Evolutionary conservation across 148 eudicot genomes (phyloP), one percentile per base, ranked within the genome.

Genomic region (Rhododendron henanense): DNA sequence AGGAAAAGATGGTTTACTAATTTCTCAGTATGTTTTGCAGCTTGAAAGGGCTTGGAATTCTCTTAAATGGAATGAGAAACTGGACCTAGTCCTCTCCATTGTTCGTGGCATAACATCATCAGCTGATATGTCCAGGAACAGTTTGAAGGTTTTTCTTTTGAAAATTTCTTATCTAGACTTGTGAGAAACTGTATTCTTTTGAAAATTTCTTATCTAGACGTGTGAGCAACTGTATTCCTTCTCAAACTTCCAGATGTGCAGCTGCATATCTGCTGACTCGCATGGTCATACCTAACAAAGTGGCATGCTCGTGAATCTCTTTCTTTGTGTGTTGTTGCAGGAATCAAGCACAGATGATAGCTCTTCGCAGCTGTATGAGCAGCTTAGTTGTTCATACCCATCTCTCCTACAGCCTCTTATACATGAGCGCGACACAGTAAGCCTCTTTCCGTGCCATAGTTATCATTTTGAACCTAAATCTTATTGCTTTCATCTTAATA

Each of bases 11-110:
- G 5, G 44, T 13, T 69, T 15, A n/a, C 35, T 59, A 35, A 76
- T 69, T 83, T 50, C 78, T 15, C 21, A 73, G 82, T 23, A 55
- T 77, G 33, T 71, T 75, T 91, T 89, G 87, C 90, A 97, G 99
- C 99, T 97, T 77, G 97, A 96, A 82, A 92, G 98, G 88, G 99
- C 99, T 48, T 97, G 99, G 99, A 93, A 88, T 79, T 93, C 99
- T 74, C 91, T 97, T 73, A 91, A 82, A 48, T 93, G 93, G 96
- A 86, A 85, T 21, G 98, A 97, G 87, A 97, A 94, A 84, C 81
- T 95, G 48, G 92, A 92, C 89, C 87, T 95, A 33, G 86, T 97
- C 79, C 67, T 86, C 83, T 87, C 94, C 48, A 92, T 94, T 82
- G 35, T 93, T 83, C 90, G 90, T 85, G 99, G 99, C 69, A 95